Evolutionary conservation across 768 basidiomycete genomes (phyloP), one percentile per base, ranked within the genome.

Genomic region (Rhodotorula babjevae): DNA sequence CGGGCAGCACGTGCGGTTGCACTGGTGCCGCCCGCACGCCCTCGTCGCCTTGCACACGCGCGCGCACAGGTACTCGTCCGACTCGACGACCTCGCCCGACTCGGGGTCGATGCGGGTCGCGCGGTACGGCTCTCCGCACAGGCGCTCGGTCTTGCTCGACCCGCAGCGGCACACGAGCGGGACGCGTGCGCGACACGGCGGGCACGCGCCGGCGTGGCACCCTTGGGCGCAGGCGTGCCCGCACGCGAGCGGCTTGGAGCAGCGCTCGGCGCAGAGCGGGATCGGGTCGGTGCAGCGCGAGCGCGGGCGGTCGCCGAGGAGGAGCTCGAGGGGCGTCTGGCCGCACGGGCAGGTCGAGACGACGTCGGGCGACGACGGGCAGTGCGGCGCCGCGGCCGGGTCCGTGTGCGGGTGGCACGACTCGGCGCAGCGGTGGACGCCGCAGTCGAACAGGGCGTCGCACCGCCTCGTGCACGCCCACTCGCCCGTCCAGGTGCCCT

Each of bases 311-410:
- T 46, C 18, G 25, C 52, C 46, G 23, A 79, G 70, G 8, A 83
- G 76, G 3, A 83, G 82, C 9, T 84, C 80, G 68, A 89, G 86
- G 6, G 83, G 80, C 58, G 83, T 84, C 65, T 87, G 86, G 21
- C 92, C 92, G 73, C 96, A 99, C 0, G 93, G 91, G 78, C 95
- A 97, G 42, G 86, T 86, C 0, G 84, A 85, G 44, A 94, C 83
- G 21, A 84, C 78, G 1, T 83, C 81, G 0, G 93, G 93, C 0
- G 91, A 89, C 40, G 84, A 84, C 2, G 93, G 93, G 78, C 93
- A 96, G 0, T 82, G 79, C 0, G 86, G 83, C 0, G 89, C 84
- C 11, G 76, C 79, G 12, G 9, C 36, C 36, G 83, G 80, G 2
- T 87, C 87, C 2, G 89, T 88, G 3, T 90, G 86, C 23, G 73